Base-by-base conservation (phyloP, 2,329 filamentous ascomycete genomes). In the Clonostachys sp. region DNA sequence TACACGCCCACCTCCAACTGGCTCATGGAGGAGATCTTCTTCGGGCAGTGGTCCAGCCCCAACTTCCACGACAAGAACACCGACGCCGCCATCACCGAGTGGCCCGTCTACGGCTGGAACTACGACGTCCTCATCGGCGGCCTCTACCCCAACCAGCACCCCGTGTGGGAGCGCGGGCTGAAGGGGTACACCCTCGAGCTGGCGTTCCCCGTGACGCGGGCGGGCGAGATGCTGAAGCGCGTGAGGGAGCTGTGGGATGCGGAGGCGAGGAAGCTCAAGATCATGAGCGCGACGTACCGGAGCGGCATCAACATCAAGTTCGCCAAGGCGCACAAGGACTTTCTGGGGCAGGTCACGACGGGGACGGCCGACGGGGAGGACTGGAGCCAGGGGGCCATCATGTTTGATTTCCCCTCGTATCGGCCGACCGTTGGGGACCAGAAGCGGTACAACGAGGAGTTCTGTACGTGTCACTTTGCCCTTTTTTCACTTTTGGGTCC, bases 291-390 rank as follows among this genome's bases (percentile, higher is more conserved):
- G 38, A 77, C 74, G 7, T 77, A 77, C 52, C 67, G 74, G 35
- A 73, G 68, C 49, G 74, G 74, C 18, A 75, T 77, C 50, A 77
- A 77, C 56, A 75, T 76, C 61, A 75, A 76, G 59, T 76, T 77
- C 48, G 74, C 73, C 38, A 70, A 67, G 56, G 55, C 74, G 1
- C 71, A 77, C 54, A 71, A 63, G 46, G 74, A 77, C 49, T 62
- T 77, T 20, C 57, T 78, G 8, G 74, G 74, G 13, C 74, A 77
- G 58, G 70, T 71, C 14, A 75, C 72, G 10, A 70, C 68, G 45
- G 66, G 68, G 52, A 77, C 74, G 8, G 63, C 64, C 2, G 74
- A 76, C 48, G 70, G 69, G 5, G 70, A 64, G 41, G 74, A 77
- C 55, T 77, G 57, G 57, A 57, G 52, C 44, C 68, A 74, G 55